Evolutionary conservation across 192 early-diverging fungal species (phyloP), one percentile per base, ranked within the genome.

Genomic region (Coemansia sp.): DNA sequence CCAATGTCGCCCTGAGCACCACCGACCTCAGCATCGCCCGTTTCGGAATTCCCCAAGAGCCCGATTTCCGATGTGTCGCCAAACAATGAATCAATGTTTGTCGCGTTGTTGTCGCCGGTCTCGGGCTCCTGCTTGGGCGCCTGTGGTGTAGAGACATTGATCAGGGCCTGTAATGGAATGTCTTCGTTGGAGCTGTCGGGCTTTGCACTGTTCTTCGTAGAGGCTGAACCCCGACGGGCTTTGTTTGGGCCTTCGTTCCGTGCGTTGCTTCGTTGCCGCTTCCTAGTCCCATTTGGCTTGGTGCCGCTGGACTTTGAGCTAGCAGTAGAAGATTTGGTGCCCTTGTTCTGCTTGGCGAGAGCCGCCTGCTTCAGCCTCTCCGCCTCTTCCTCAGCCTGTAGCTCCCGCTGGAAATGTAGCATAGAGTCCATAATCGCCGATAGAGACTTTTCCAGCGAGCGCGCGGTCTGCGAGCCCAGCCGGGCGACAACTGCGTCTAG

Each of bases 191-290:
- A 51, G 11, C 28, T 28, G 33, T 51, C 57, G 1, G 38, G 39
- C n/a, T 26, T 60, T 13, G 25, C 20, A 16, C 44, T 42, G 22
- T 18, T 18, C 17, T 1, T 48, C 14, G 18, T 5, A 22, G 57
- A 30, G n/a, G 38, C 57, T 1, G 60, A 56, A 16, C 64, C 64
- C 20, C 55, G 63, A 0, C 62, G 61, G 5, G 56, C n/a, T 42
- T 72, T 72, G 36, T 37, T 64, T 16, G 66, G 33, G 0, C n/a
- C 23, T 11, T 57, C 51, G 37, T 56, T 49, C 5, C 44, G 40
- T n/a, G 50, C 55, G 31, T 54, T 64, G 61, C 68, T 72, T 9
- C 68, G 68, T 31, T 59, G 61, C 12, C 68, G 68, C 46, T 72
- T 72, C 28, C 54, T 54, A 8, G 68, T 51, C 12, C 51, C 55